Conservation (phyloP, 306 rosid genomes). For the Pterocarpus macrocarpus region DNA sequence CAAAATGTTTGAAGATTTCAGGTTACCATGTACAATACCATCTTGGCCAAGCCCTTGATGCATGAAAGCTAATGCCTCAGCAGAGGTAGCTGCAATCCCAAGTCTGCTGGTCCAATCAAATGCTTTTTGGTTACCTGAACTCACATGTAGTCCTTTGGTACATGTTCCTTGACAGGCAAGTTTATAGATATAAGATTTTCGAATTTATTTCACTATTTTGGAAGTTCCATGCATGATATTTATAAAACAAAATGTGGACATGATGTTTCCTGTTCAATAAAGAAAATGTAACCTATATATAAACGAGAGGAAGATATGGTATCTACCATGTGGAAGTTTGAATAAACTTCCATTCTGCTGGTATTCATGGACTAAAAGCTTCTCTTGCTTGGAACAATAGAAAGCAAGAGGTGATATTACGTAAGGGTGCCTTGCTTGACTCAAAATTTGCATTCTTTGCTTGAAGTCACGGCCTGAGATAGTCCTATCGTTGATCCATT, state of each 20-base stretch:
- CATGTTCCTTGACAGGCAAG: background rate
- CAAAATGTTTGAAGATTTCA: slow-evolving; percentile 86
- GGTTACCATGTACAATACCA: slow-evolving; percentile 75
- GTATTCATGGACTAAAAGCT: slow-evolving; percentile 86
- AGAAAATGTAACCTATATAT: background rate
- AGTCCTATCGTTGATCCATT: slow-evolving; percentile 73
- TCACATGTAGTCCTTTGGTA: slow-evolving; percentile 26
- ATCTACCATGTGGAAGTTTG: slow-evolving; percentile 74
- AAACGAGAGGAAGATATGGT: slow-evolving; percentile 18
- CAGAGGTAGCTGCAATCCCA: slow-evolving; percentile 58
- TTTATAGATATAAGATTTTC: background rate
- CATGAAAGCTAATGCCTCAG: slow-evolving; percentile 81
- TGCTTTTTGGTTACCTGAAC: slow-evolving; percentile 62
- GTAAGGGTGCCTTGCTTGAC: slow-evolving; percentile 65
- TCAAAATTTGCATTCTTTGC: slow-evolving; percentile 69
- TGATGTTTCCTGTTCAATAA: background rate
- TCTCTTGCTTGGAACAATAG: slow-evolving; percentile 75
- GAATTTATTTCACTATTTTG: background rate
- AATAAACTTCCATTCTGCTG: slow-evolving; percentile 82
- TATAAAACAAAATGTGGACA: background rate
- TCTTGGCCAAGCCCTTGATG: slow-evolving; percentile 65
- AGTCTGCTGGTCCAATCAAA: slow-evolving; percentile 81
- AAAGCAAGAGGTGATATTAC: slow-evolving; percentile 77
- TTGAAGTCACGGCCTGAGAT: slow-evolving; percentile 66
- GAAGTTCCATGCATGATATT: background rate